Conservation (phyloP, 1,284 basidiomycete species). For the Tetrapyrgos nigripes region DNA sequence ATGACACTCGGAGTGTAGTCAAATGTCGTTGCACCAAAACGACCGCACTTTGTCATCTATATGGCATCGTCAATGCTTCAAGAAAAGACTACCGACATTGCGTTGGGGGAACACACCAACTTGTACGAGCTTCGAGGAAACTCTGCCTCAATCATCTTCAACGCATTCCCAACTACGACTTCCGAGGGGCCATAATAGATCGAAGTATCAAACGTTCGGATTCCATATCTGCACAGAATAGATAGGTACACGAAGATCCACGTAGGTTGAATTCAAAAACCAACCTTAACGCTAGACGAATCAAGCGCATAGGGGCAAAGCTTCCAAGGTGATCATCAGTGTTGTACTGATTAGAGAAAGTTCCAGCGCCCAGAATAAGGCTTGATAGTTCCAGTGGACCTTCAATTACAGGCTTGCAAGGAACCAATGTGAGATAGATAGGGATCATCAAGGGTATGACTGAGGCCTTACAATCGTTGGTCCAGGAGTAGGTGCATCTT, state of each 20-base stretch:
- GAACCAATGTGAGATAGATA: background rate
- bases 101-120: slow-evolving; percentile 52
- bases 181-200: slow-evolving; percentile 93
- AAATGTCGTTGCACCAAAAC: slow-evolving; percentile 80
- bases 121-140: slow-evolving; percentile 85
- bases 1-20: slow-evolving; percentile 83
- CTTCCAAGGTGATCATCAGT: slow-evolving; percentile 64
- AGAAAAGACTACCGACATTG: too few species aligned
- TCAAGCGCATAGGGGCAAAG: slow-evolving; percentile 69
- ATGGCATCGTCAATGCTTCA: too few species aligned
- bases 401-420: slow-evolving; percentile 2
- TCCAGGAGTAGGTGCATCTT: slow-evolving; percentile 57
- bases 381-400: slow-evolving; percentile 44
- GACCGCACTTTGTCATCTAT: slow-evolving; percentile 95
- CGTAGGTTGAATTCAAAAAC: slow-evolving; percentile 17
- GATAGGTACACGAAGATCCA: background rate
- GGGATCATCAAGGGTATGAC: background rate
- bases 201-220: slow-evolving; percentile 90
- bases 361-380: slow-evolving; percentile 70
- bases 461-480: slow-evolving; percentile 37
- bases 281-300: slow-evolving; percentile 83
- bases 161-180: slow-evolving; percentile 81
- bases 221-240: slow-evolving; percentile 72
- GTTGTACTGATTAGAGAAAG: slow-evolving; percentile 82
- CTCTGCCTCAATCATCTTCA: slow-evolving; percentile 67